Conservation (phyloP, 768 basidiomycete genomes). For the Calocera viscosa region DNA sequence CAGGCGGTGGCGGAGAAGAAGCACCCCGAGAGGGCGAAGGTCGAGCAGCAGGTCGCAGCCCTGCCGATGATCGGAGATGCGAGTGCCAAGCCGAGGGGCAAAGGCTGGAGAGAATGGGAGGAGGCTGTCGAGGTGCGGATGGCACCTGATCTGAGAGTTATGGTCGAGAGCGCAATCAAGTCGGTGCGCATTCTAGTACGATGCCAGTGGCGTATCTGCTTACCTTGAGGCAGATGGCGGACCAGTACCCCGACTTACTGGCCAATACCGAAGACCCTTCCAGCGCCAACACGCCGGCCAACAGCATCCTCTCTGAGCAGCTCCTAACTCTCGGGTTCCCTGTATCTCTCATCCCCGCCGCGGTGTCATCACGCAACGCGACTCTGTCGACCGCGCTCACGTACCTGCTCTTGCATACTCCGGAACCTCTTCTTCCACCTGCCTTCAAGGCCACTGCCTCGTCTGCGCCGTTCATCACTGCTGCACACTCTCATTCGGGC, state of each 20-base stretch:
- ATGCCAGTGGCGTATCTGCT: neutral
- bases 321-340: constrained; percentile 60
- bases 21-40: constrained; percentile 28
- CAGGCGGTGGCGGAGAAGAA: constrained; percentile 41
- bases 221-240: constrained; percentile 6
- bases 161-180: constrained; percentile 70
- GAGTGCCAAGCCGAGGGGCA: constrained; percentile 15
- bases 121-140: constrained; percentile 62
- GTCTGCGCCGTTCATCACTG: constrained; percentile 56
- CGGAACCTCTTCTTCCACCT: constrained; percentile 76
- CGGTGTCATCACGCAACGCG: constrained; percentile 56
- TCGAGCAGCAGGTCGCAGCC: neutral
- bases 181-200: constrained; percentile 37
- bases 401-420: constrained; percentile 61
- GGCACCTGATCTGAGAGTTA: constrained; percentile 58
- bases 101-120: constrained; percentile 30
- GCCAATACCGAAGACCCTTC: neutral
- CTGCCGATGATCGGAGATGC: constrained; percentile 3
- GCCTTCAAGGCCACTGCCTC: constrained; percentile 54
- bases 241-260: constrained; percentile 14
- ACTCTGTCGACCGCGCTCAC: constrained; percentile 46
- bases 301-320: constrained; percentile 35
- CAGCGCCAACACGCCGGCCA: neutral
- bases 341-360: constrained; percentile 43
- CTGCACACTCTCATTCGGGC: constrained; percentile 41